Conservation (phyloP, 176 grass and related monocot genomes). For the Aegilops bicornis region DNA sequence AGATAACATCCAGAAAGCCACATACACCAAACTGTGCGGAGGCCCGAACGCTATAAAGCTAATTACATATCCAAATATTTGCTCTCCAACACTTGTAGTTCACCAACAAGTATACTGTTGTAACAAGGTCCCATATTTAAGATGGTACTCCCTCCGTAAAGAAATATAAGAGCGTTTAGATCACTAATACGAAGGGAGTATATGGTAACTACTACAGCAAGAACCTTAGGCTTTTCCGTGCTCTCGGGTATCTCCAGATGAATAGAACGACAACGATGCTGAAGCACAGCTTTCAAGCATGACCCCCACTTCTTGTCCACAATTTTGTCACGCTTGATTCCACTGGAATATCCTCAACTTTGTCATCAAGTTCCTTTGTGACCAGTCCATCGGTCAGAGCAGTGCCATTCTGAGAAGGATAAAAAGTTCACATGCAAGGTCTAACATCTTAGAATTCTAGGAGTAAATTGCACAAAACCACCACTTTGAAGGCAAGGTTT, state of each 20-base stretch:
- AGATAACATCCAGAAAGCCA: background rate
- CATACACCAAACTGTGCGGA: too few species aligned
- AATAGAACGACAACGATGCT: background rate
- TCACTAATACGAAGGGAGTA: too few species aligned
- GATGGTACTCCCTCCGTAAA: too few species aligned
- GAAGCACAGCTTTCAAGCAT: background rate
- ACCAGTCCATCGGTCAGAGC: conserved; percentile 50
- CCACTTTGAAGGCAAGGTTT: too few species aligned
- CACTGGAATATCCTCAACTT: conserved; percentile 54
- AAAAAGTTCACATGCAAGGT: background rate
- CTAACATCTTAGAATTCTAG: background rate
- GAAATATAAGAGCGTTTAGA: too few species aligned
- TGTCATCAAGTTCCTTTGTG: conserved; percentile 48
- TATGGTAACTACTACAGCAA: background rate
- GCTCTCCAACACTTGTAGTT: background rate
- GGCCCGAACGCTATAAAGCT: too few species aligned
- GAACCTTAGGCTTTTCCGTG: background rate
- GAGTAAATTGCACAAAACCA: too few species aligned
- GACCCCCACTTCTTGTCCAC: background rate
- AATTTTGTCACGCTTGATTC: conserved; percentile 24
- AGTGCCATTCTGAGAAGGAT: conserved; percentile 50
- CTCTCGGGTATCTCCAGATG: background rate
- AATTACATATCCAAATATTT: background rate
- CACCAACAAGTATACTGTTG: background rate
- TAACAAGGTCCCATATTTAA: background rate